Evolutionary conservation across 495 filamentous ascomycete genomes (phyloP).

Genomic region (Hypoxylon fragiforme): DNA sequence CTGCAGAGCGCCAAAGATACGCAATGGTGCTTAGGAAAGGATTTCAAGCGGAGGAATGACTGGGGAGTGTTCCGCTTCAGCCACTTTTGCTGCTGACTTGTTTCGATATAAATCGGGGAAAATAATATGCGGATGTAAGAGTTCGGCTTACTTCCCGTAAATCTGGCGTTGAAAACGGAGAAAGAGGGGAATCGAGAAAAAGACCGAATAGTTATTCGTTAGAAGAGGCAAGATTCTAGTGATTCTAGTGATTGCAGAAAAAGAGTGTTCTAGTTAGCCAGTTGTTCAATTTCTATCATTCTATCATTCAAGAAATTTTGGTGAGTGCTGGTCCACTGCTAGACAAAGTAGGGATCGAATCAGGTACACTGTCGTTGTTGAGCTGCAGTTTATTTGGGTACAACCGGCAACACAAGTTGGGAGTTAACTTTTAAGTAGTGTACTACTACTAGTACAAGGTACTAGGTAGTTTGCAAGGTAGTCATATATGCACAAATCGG

Average conservation of each 20-base stretch:
- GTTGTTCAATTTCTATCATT: too few relatives aligned
- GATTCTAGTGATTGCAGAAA: background rate
- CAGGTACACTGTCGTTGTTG: slow-evolving; percentile 21
- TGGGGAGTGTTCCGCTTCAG: slow-evolving; percentile 18
- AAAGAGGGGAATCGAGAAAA: background rate
- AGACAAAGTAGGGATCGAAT: background rate
- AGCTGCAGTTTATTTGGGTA: slow-evolving; percentile 15
- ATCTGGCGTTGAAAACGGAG: slow-evolving; percentile 5
- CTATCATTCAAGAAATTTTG: slow-evolving; percentile 3
- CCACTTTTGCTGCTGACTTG: slow-evolving; percentile 9
- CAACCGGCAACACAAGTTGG: slow-evolving; percentile 4
- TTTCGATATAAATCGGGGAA: too few relatives aligned
- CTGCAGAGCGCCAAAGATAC: slow-evolving; percentile 26
- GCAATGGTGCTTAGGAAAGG: slow-evolving; percentile 25
- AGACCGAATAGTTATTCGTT: too few relatives aligned
- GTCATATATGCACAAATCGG: slow-evolving; percentile 22
- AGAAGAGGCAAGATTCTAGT: too few relatives aligned
- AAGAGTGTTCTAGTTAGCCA: background rate
- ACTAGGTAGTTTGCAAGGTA: background rate
- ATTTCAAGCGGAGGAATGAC: slow-evolving; percentile 10
- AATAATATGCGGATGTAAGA: slow-evolving; percentile 7
- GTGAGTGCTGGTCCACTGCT: slow-evolving; percentile 23
- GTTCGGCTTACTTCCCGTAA: slow-evolving; percentile 16
- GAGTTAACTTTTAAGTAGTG: too few relatives aligned
- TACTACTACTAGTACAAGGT: background rate